Evolutionary conservation across 2,329 filamentous ascomycete genomes (phyloP), one percentile per base, ranked within the genome.

Genomic region (Diaporthe sp.): DNA sequence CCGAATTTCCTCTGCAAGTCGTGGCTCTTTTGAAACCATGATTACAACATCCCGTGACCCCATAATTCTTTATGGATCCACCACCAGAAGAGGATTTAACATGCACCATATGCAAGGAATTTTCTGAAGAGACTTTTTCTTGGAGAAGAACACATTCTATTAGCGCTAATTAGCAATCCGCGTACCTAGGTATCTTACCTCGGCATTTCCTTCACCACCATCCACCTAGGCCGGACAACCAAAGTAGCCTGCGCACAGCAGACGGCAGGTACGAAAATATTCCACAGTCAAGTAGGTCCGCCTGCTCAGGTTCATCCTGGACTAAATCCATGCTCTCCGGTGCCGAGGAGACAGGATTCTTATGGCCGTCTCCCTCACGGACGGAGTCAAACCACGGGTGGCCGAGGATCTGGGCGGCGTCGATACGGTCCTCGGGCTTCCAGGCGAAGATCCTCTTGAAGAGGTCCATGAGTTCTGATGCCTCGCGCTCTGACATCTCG

Each of bases 401-500:
- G 15, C 5, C 4, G 13, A 63, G 39, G 7, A 63, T 30, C 37
- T 63, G 37, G 58, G 15, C 58, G 8, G 37, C 1, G 3, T 25
- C 27, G 25, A 42, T 44, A 12, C 58, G 37, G 7, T 63, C 58
- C 58, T 63, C 58, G 17, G 58, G 58, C 8, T 22, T 44, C 58
- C 58, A 63, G 37, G 58, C 58, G 30, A 63, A 63, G 8, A 30
- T 63, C 25, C 22, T 63, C 58, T 63, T 63, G 25, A 44, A 30
- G 3, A 63, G 58, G 25, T 63, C 58, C 39, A 63, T 2, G 25
- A 63, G 58, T 25, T 63, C 15, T 8, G 22, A 1, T 4, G 37
- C 58, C 37, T 63, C 58, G 0, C 5, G 3, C 22, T 44, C n/a
- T 32, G 58, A 44, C 37, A 63, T 63, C 58, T 63, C 58, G 13